A percentile compares a stretch with the other conserved stretches of the same genome.
Evolutionary conservation across 1,284 basidiomycete genomes (phyloP).

Genomic region (Microbotryum saponariae): DNA sequence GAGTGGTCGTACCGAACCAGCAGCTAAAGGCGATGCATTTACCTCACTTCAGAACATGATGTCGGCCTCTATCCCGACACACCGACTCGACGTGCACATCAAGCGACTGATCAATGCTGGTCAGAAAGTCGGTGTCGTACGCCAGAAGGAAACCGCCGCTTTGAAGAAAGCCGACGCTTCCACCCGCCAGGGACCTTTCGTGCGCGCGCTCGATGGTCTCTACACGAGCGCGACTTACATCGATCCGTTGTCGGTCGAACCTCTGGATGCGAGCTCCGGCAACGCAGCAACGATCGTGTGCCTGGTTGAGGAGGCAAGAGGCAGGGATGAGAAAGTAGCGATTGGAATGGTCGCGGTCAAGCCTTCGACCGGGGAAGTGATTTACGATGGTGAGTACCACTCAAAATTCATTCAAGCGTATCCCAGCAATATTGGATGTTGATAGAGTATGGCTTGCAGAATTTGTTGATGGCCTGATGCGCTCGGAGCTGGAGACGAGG

Average conservation of each 20-base stretch:
- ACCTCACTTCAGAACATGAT: slow-evolving; percentile 21
- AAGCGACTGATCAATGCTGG: slow-evolving; percentile 84
- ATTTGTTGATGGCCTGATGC: neutral
- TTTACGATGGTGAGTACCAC: slow-evolving; percentile 67
- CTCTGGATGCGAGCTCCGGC: slow-evolving; percentile 16
- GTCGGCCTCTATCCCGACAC: slow-evolving; percentile 21
- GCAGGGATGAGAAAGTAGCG: slow-evolving; percentile 53
- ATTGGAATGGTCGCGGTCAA: slow-evolving; percentile 73
- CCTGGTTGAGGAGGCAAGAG: slow-evolving; percentile 58
- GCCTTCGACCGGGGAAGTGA: slow-evolving; percentile 79
- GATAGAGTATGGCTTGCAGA: neutral
- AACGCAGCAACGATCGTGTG: slow-evolving; percentile 41
- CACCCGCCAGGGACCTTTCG: slow-evolving; percentile 67
- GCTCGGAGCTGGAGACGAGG: slow-evolving; percentile 73
- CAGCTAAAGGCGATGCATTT: neutral
- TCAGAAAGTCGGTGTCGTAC: slow-evolving; percentile 81
- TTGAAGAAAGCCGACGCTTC: neutral
- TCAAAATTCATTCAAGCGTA: neutral
- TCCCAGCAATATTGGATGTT: too few relatives aligned
- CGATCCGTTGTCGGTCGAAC: slow-evolving; percentile 58
- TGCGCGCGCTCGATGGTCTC: slow-evolving; percentile 46
- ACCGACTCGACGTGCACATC: slow-evolving; percentile 70
- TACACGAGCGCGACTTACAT: slow-evolving; percentile 53
- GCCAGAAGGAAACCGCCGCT: slow-evolving; percentile 91
- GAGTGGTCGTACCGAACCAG: neutral